phyloP scores from a whole-genome alignment of 1,284 basidiomycete species.

The Chondrostereum purpureum region DNA sequence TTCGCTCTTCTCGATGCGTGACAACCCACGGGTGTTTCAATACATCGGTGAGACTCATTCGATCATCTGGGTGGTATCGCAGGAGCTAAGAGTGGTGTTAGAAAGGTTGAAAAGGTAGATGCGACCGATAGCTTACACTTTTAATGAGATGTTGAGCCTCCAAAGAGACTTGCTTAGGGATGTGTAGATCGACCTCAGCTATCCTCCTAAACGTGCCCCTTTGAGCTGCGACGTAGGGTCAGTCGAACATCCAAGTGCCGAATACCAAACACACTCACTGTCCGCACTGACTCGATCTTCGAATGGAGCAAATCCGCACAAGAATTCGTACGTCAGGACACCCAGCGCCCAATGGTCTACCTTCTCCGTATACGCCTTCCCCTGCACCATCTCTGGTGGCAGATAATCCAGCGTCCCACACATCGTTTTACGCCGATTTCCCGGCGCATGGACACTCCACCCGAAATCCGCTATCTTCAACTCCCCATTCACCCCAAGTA shows the following conservation, averaged over 20 bases:
- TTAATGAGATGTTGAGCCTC: conserved; percentile 39
- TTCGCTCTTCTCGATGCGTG: too few relatives aligned
- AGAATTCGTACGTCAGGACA: conserved; percentile 93
- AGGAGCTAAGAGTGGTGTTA: conserved; percentile 58
- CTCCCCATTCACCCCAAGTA: conserved; percentile 93
- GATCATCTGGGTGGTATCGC: conserved; percentile 77
- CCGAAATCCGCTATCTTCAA: conserved; percentile 99
- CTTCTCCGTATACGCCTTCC: conserved; percentile 78
- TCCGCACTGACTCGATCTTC: conserved; percentile 78
- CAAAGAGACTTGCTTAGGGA: conserved; percentile 38
- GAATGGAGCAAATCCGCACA: conserved; percentile 90
- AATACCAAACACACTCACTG: conserved; percentile 38
- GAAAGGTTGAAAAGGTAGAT: neutral
- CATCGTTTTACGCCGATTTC: conserved; percentile 81
- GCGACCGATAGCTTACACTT: conserved; percentile 24
- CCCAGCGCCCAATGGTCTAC: conserved; percentile 98
- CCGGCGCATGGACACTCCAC: conserved; percentile 97
- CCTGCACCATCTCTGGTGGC: conserved; percentile 98
- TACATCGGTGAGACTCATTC: conserved; percentile 79
- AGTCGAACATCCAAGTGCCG: conserved; percentile 1
- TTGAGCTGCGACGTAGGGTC: neutral
- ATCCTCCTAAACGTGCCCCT: conserved; percentile 88
- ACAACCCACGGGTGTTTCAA: conserved; percentile 90
- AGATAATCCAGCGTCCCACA: conserved; percentile 97
- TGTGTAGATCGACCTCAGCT: conserved; percentile 73